Conservation (phyloP, 768 basidiomycete species). For the Nidula microcarpa region DNA sequence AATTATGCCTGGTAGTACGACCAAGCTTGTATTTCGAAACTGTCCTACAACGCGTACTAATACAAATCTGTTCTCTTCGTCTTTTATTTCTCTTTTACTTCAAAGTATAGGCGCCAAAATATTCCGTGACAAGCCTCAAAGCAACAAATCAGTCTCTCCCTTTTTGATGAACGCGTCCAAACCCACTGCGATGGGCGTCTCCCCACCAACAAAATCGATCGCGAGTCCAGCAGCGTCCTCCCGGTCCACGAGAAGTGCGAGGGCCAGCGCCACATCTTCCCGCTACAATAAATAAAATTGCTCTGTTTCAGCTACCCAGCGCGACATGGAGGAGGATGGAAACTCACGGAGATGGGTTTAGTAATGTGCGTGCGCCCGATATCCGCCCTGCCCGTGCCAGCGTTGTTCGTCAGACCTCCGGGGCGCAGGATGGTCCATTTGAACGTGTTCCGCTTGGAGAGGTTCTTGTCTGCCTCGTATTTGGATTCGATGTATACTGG, state of each 20-base stretch:
- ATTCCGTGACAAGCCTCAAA: neutral
- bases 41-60: no score
- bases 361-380: conserved; percentile 54
- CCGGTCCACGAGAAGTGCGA: conserved; percentile 45
- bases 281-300: conserved; percentile 25
- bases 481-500: conserved; percentile 44
- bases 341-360: conserved; percentile 43
- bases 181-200: conserved; percentile 39
- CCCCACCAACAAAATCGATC: conserved; percentile 59
- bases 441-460: conserved; percentile 47
- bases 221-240: conserved; percentile 54
- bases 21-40: no score
- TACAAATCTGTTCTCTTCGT: no score
- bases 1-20: no score
- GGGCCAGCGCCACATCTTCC: conserved; percentile 52
- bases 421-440: conserved; percentile 68
- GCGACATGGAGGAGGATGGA: neutral
- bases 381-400: conserved; percentile 45
- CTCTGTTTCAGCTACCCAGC: neutral
- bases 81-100: no score
- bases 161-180: conserved; percentile 48
- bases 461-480: conserved; percentile 48
- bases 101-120: no score
- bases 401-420: conserved; percentile 48
- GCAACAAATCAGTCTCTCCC: conserved; percentile 41